phyloP scores from a whole-genome alignment of 1,139 yeast species.

The Eremothecium coryli region DNA sequence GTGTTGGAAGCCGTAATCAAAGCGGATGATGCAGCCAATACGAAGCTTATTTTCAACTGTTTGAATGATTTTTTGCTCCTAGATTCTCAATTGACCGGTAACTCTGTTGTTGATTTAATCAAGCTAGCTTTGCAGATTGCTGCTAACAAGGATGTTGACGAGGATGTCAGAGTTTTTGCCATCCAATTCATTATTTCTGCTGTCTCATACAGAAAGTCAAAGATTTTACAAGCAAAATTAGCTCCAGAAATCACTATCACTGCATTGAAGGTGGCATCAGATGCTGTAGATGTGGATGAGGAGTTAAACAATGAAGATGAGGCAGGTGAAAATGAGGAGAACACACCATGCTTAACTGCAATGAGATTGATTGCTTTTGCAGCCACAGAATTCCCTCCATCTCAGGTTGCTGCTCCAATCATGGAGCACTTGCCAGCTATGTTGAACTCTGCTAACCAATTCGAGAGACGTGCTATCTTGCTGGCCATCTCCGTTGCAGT shows the following conservation, averaged over 20 bases:
- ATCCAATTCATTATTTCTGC: constrained; percentile 78
- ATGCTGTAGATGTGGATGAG: constrained; percentile 63
- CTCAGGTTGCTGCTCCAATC: constrained; percentile 78
- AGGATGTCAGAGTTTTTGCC: constrained; percentile 75
- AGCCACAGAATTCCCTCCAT: constrained; percentile 80
- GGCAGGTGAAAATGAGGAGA: constrained; percentile 88
- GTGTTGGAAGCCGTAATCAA: constrained; percentile 70
- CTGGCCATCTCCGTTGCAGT: constrained; percentile 76
- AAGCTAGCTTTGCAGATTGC: constrained; percentile 72
- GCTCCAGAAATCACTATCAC: constrained; percentile 73
- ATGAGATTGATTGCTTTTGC: constrained; percentile 71
- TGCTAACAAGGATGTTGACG: constrained; percentile 56
- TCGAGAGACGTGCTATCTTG: constrained; percentile 82
- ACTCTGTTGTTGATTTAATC: constrained; percentile 58
- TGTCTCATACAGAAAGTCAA: constrained; percentile 62
- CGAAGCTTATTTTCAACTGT: constrained; percentile 73
- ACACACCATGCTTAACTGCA: constrained; percentile 68
- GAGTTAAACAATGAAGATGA: constrained; percentile 74
- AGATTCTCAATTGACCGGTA: constrained; percentile 74
- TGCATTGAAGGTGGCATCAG: constrained; percentile 71
- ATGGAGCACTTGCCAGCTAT: constrained; percentile 58
- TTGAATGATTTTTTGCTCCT: constrained; percentile 70
- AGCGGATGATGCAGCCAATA: constrained; percentile 61
- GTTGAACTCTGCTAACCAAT: constrained; percentile 55
- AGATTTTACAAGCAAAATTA: constrained; percentile 51